These are phyloP conservation scores for Lactarius evosmus DNA, from an alignment of 768 basidiomycete genomes.

Conservation along the genomic window DNA sequence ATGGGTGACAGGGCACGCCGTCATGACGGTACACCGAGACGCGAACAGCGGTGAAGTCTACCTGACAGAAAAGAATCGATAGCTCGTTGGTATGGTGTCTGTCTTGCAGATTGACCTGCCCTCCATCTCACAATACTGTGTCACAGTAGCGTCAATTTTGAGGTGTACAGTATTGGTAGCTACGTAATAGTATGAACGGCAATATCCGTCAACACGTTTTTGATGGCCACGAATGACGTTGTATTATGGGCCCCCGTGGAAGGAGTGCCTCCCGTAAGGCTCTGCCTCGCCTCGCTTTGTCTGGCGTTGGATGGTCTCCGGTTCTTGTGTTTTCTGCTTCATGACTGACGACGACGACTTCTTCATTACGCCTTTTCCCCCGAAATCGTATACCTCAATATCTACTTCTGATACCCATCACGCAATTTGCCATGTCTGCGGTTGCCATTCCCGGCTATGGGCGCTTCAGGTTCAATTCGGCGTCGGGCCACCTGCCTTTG, in stretches of 20 bases:
- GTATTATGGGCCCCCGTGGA: too few species aligned
- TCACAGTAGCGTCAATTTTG: too few species aligned
- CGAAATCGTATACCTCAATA: background rate
- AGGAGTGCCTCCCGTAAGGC: background rate
- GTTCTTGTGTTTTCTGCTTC: background rate
- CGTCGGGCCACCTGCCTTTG: conserved; percentile 1
- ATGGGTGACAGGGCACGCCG: conserved; percentile 23
- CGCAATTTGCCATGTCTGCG: background rate
- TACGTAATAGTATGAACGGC: background rate
- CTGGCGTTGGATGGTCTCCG: background rate
- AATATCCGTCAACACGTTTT: background rate
- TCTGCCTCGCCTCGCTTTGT: background rate
- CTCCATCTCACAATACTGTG: background rate
- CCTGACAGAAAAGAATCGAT: conserved; percentile 19
- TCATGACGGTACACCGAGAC: conserved; percentile 17
- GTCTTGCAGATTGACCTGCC: background rate
- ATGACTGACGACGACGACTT: background rate
- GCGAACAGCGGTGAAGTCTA: conserved; percentile 8
- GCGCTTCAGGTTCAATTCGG: conserved; percentile 22
- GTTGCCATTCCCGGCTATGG: conserved; percentile 8
- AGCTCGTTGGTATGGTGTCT: background rate
- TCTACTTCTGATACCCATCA: background rate
- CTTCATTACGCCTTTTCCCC: background rate
- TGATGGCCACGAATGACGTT: too few species aligned
- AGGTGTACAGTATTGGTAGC: too few species aligned